A percentile compares a stretch with the other conserved stretches of the same genome.
Conservation (phyloP, 2,329 filamentous ascomycete species). For the Trichoderma simmonsii region DNA sequence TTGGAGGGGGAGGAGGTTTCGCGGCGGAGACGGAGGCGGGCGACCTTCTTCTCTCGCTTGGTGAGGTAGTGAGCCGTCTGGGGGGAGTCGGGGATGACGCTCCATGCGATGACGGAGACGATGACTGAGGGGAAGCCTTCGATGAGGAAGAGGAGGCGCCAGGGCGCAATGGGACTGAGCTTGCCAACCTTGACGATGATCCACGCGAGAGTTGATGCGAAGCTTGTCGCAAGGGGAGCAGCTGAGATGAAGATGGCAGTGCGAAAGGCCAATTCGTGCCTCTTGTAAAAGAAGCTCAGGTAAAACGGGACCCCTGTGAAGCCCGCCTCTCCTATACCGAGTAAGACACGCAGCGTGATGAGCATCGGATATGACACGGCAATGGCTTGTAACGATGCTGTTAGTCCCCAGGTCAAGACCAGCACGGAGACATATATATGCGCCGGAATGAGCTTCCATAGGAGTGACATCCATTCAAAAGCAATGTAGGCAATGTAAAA, state of each 20-base stretch:
- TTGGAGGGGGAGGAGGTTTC: slow-evolving; percentile 34
- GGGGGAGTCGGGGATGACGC: slow-evolving; percentile 72
- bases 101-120: slow-evolving; percentile 70
- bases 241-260: slow-evolving; percentile 85
- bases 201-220: slow-evolving; percentile 78
- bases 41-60: slow-evolving; percentile 64
- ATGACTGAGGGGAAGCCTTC: slow-evolving; percentile 83
- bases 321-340: slow-evolving; percentile 64
- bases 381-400: slow-evolving; percentile 70
- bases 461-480: slow-evolving; percentile 63
- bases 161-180: slow-evolving; percentile 68
- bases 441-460: slow-evolving; percentile 59
- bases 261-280: slow-evolving; percentile 74
- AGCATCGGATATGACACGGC: slow-evolving; percentile 62
- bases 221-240: slow-evolving; percentile 72
- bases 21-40: slow-evolving; percentile 61
- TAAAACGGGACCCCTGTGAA: slow-evolving; percentile 64
- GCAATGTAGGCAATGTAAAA: slow-evolving; percentile 63
- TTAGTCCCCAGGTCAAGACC: slow-evolving; percentile 75
- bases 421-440: slow-evolving; percentile 58
- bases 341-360: slow-evolving; percentile 51
- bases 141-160: slow-evolving; percentile 80
- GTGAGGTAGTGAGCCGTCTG: slow-evolving; percentile 62
- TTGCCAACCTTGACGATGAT: slow-evolving; percentile 68
- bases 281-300: slow-evolving; percentile 61